Conservation (phyloP, 306 rosid species). For the Adenanthera pavonina region DNA sequence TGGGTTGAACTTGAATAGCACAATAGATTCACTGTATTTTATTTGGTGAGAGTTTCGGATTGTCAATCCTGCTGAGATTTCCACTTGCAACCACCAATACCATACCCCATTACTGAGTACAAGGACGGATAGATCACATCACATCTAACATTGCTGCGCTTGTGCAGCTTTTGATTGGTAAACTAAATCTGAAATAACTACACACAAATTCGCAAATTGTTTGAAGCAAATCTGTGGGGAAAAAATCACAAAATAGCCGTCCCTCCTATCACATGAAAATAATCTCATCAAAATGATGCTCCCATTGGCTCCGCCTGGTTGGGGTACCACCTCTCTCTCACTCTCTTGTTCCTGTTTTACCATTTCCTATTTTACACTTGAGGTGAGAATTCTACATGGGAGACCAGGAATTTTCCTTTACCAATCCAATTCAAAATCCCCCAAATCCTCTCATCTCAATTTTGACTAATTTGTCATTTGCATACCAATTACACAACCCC, state of each 20-base stretch:
- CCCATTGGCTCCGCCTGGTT: conserved; percentile 47
- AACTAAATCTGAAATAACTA: conserved; percentile 30
- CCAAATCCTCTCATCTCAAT: conserved; percentile 35
- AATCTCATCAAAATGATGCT: conserved; percentile 37
- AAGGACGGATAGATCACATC: conserved; percentile 10
- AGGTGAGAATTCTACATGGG: conserved; percentile 32
- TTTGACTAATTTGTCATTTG: conserved; percentile 44
- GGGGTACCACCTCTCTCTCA: conserved; percentile 44
- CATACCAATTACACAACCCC: conserved; percentile 44
- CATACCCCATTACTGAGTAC: neutral
- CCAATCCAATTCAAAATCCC: conserved; percentile 36
- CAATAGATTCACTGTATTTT: neutral
- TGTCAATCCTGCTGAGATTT: neutral
- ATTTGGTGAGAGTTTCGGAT: neutral
- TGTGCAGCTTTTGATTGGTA: conserved; percentile 8
- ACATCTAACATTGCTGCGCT: conserved; percentile 28
- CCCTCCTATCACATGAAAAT: conserved; percentile 34
- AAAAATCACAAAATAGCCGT: conserved; percentile 46
- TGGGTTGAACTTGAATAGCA: too few species aligned
- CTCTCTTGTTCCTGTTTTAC: conserved; percentile 36
- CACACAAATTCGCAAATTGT: conserved; percentile 46
- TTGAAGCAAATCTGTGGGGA: conserved; percentile 42
- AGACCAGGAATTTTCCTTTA: conserved; percentile 24
- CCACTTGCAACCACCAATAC: neutral
- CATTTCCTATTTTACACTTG: conserved; percentile 43